These are phyloP conservation scores for Massarina eburnea DNA, from an alignment of 2,329 filamentous ascomycete species.

Conservation along the genomic window DNA sequence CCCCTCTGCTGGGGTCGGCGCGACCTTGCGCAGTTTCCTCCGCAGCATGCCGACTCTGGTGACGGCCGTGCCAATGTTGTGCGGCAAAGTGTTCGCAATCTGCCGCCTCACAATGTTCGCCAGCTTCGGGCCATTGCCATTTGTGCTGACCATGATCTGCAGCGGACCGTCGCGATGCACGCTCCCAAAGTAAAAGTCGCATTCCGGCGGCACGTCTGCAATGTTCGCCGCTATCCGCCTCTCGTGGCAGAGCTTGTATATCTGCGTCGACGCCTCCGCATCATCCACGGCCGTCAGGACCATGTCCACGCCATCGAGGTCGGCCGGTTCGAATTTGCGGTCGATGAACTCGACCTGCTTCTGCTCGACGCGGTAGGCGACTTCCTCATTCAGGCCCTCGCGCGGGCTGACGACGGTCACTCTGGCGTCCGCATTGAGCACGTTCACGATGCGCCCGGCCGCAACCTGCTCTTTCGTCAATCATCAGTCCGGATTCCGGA, in stretches of 20 bases:
- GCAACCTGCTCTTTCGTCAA: slow-evolving; percentile 70
- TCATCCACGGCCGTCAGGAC: slow-evolving; percentile 93
- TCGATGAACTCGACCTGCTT: slow-evolving; percentile 78
- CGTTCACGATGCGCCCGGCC: slow-evolving; percentile 88
- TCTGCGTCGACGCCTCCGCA: slow-evolving; percentile 80
- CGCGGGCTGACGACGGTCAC: slow-evolving; percentile 83
- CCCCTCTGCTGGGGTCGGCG: slow-evolving; percentile 71
- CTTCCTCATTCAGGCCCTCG: slow-evolving; percentile 82
- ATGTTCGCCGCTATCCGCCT: slow-evolving; percentile 87
- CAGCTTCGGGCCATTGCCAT: slow-evolving; percentile 90
- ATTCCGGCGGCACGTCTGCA: slow-evolving; percentile 93
- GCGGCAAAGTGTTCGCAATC: slow-evolving; percentile 75
- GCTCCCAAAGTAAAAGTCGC: slow-evolving; percentile 98
- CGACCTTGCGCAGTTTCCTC: slow-evolving; percentile 74
- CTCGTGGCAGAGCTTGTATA: slow-evolving; percentile 93
- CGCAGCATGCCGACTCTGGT: slow-evolving; percentile 79
- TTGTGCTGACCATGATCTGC: slow-evolving; percentile 98
- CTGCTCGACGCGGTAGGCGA: slow-evolving; percentile 75
- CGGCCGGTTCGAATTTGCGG: slow-evolving; percentile 80
- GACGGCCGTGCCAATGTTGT: slow-evolving; percentile 82
- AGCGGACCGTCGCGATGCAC: slow-evolving; percentile 92
- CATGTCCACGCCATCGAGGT: slow-evolving; percentile 82
- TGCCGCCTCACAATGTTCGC: slow-evolving; percentile 82
- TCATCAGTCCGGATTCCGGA: slow-evolving; percentile 30
- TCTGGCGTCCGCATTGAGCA: slow-evolving; percentile 90